phyloP scores from a whole-genome alignment of 805 yeast species.

The Saturnispora silvae region DNA sequence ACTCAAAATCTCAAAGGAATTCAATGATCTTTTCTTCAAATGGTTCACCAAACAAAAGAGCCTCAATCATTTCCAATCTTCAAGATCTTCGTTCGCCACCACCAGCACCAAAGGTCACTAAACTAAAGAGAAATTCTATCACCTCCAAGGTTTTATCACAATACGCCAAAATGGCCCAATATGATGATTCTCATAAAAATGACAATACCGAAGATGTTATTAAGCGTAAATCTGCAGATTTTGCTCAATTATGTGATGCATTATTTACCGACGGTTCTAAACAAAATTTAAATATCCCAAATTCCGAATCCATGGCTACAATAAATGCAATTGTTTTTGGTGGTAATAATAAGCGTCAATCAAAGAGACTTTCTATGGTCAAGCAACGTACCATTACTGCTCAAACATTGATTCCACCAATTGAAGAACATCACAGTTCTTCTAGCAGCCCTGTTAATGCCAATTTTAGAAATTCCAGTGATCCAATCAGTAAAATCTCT shows the following conservation, averaged over 20 bases:
- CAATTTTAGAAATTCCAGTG: slow-evolving; percentile 19
- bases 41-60: slow-evolving; percentile 16
- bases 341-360: slow-evolving; percentile 11
- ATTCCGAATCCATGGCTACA: slow-evolving; percentile 39
- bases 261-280: slow-evolving; percentile 59
- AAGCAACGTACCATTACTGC: slow-evolving; percentile 1
- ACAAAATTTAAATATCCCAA: slow-evolving; percentile 13
- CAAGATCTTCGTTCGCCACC: slow-evolving; percentile 6
- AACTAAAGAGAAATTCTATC: slow-evolving; percentile 54
- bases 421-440: not conserved
- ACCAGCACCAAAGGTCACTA: slow-evolving; percentile 10
- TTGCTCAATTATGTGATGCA: slow-evolving; percentile 68
- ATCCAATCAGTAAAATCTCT: slow-evolving; percentile 25
- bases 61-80: slow-evolving; percentile 14
- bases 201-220: slow-evolving; percentile 56
- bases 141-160: slow-evolving; percentile 62
- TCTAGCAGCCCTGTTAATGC: slow-evolving; percentile 1
- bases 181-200: slow-evolving; percentile 47
- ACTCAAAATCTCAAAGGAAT: slow-evolving; percentile 6
- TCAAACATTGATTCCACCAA: not conserved
- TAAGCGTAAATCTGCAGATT: slow-evolving; percentile 65
- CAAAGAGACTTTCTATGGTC: slow-evolving; percentile 9
- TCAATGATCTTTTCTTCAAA: slow-evolving; percentile 8
- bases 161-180: slow-evolving; percentile 55
- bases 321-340: slow-evolving; percentile 36